Percentiles rank a stretch among this genome's conserved stretches.
These are phyloP conservation scores for Eimeria tenella DNA, from an alignment of 169 alveolate species.

Conservation along the genomic window DNA sequence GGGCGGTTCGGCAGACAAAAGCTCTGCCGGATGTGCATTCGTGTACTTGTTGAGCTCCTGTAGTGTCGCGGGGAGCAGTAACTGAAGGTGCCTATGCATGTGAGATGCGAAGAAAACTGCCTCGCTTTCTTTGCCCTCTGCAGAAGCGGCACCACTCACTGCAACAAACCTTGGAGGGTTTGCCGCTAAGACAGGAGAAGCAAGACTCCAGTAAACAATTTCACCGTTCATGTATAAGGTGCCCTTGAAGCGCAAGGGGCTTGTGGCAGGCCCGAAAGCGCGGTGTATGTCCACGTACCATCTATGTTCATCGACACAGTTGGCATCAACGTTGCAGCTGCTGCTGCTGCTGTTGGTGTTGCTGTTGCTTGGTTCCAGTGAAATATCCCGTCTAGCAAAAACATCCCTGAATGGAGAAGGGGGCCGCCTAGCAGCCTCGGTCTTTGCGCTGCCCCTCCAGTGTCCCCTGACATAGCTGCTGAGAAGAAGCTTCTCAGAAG, in stretches of 20 bases:
- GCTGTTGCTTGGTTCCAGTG: neutral
- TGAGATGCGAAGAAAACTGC: constrained; percentile 4
- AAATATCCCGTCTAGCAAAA: neutral
- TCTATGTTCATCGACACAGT: neutral
- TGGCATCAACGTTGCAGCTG: constrained; percentile 4
- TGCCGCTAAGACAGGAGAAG: constrained; percentile 2
- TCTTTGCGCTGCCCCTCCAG: constrained; percentile 38
- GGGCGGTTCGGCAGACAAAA: neutral
- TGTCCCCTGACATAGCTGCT: constrained; percentile 32
- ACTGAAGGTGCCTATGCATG: constrained; percentile 32
- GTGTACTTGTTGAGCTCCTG: constrained; percentile 12
- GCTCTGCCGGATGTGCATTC: neutral
- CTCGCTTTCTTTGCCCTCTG: neutral
- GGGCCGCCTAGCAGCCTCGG: constrained; percentile 9
- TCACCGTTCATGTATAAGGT: constrained; percentile 1
- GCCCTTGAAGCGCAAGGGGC: constrained; percentile 52
- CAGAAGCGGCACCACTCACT: neutral
- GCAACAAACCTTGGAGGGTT: constrained; percentile 25
- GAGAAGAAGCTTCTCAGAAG: constrained; percentile 8
- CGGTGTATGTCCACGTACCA: constrained; percentile 59
- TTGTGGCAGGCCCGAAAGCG: neutral
- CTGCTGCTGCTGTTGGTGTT: constrained; percentile 36
- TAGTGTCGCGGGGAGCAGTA: constrained; percentile 37
- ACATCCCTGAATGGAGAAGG: neutral
- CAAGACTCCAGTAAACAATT: constrained; percentile 45